A percentile compares a stretch with the other conserved stretches of the same genome.
Evolutionary conservation across 305 asterid genomes (phyloP).

Genomic region (Solanum aculeatissimum): DNA sequence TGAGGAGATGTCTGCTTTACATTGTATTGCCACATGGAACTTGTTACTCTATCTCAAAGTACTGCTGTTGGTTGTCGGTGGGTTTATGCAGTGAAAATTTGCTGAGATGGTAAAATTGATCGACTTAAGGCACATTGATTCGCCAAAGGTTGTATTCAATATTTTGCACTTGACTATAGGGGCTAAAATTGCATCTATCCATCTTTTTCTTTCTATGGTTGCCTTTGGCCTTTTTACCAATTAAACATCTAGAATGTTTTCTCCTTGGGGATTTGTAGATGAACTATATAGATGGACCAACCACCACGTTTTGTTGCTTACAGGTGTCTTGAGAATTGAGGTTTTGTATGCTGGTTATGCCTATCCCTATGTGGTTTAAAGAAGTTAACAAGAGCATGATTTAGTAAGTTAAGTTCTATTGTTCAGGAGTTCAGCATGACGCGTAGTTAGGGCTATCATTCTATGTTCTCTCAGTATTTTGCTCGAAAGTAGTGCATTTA

Average conservation of each 20-base stretch:
- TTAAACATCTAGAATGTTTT: not conserved
- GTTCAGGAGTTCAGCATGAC: not conserved
- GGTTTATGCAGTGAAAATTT: not conserved
- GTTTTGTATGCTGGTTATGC: not conserved
- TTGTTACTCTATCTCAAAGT: not conserved
- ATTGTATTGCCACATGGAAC: not conserved
- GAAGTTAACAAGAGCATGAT: not conserved
- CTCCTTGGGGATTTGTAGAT: not conserved
- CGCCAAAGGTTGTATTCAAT: not conserved
- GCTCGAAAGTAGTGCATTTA: not conserved
- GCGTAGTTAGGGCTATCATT: not conserved
- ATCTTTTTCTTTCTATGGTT: not conserved
- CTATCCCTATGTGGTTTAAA: not conserved
- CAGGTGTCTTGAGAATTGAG: not conserved
- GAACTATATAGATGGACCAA: not conserved
- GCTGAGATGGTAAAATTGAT: not conserved
- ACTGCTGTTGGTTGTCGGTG: not conserved
- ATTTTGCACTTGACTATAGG: not conserved
- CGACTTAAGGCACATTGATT: not conserved
- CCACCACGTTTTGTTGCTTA: not conserved
- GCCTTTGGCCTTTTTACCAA: not conserved
- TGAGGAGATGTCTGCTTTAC: not conserved
- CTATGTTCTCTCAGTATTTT: not conserved
- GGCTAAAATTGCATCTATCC: not conserved
- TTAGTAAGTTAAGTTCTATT: not conserved